Conservation (phyloP, 176 grass and related monocot genomes). For the Carex littledalei region DNA sequence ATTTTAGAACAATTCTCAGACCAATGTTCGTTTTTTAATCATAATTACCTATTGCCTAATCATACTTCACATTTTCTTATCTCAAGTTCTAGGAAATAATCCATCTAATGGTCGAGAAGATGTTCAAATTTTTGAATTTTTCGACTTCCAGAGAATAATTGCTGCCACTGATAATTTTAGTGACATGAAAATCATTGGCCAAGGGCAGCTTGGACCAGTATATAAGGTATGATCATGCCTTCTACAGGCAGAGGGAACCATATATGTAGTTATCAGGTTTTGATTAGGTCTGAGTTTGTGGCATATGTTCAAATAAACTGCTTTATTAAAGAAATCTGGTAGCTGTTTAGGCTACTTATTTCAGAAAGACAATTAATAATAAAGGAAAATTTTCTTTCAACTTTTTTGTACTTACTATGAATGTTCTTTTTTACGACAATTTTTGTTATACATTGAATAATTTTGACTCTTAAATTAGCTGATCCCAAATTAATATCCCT, state of each 20-base stretch:
- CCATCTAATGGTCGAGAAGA: background rate
- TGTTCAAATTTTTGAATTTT: background rate
- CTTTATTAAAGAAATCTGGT: too few relatives aligned
- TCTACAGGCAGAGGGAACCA: background rate
- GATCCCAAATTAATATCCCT: background rate
- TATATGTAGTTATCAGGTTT: background rate
- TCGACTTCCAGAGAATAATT: background rate
- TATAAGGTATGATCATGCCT: background rate
- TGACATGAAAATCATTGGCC: background rate
- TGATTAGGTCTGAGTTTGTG: background rate
- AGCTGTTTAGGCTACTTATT: too few relatives aligned
- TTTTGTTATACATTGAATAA: background rate
- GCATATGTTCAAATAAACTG: too few relatives aligned
- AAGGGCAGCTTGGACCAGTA: conserved; percentile 4
- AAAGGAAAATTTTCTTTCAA: background rate
- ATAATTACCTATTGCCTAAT: background rate
- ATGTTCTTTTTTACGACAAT: background rate
- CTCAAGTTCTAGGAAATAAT: too few relatives aligned
- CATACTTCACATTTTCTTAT: background rate
- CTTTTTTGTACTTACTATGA: background rate
- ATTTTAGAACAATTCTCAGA: background rate
- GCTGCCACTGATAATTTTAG: background rate
- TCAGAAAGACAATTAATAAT: background rate
- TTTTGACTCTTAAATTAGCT: background rate
- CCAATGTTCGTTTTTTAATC: background rate